Evolutionary conservation across 768 basidiomycete genomes (phyloP), one percentile per base, ranked within the genome.

Genomic region (Boletus insuetus): DNA sequence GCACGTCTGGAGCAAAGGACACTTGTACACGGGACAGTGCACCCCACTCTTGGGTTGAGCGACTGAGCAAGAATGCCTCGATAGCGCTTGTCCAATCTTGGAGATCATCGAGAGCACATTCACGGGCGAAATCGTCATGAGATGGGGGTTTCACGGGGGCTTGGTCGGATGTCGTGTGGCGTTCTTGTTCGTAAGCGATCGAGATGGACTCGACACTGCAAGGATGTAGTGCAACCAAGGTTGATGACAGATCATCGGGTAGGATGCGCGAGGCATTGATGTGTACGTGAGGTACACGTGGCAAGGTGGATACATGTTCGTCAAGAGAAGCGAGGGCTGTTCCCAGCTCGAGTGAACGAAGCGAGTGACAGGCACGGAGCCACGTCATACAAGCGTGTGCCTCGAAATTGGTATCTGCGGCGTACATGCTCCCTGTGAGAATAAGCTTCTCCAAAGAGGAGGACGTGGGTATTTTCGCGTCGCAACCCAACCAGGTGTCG

Each of bases 401-500:
- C 49, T 70, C 70, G 43, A 51, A 54, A 3, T 42, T 46, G 0
- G 59, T 39, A 4, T 62, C 59, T 2, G 53, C 45, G 0, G 61
- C 39, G 31, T 72, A 67, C 69, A 70, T 70, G 63, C 69, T 69
- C 2, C 69, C 69, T 0, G 70, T 69, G 59, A 70, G 46, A 0
- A 69, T 54, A 31, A 70, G 57, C 12, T 46, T 61, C 12, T 72
- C 49, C 6, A 70, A 11, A 5, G 51, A 19, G 1, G 61, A 42
- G 0, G 52, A 29, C 0, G 53, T 17, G 11, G 58, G 37, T 44
- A 69, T 51, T 29, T 60, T 58, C 29, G 67, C 48, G 51, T 70
- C 69, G 32, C 69, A 67, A 16, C 86, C 86, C 53, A 90, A 78
- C 70, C 88, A 87, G 0, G 86, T 87, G 64, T 88, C 86, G 53